phyloP scores from a whole-genome alignment of 2,329 filamentous ascomycete species.

The Fusarium decemcellulare region DNA sequence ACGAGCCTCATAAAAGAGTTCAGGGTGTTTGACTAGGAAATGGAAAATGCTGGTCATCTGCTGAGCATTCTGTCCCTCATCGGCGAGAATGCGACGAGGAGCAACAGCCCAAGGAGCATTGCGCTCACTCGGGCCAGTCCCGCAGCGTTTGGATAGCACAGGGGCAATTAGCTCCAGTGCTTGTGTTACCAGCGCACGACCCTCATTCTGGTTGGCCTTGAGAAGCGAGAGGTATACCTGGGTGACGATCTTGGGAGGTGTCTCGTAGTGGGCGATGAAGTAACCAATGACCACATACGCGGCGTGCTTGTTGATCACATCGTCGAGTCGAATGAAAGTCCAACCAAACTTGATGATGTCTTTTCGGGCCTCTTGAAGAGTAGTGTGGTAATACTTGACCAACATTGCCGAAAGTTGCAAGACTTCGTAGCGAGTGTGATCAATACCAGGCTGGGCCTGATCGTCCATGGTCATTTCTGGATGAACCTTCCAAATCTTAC shows the following conservation, averaged over 20 bases:
- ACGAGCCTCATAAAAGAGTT: constrained; percentile 94
- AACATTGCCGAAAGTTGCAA: constrained; percentile 95
- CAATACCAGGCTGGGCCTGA: constrained; percentile 85
- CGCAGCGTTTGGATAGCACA: constrained; percentile 88
- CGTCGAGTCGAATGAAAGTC: constrained; percentile 98
- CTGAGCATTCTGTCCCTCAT: constrained; percentile 94
- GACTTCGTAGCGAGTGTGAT: constrained; percentile 96
- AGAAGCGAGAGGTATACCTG: constrained; percentile 95
- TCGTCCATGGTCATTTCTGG: constrained; percentile 88
- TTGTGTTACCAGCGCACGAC: constrained; percentile 91
- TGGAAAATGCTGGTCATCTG: constrained; percentile 98
- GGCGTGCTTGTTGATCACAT: constrained; percentile 99
- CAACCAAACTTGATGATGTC: constrained; percentile 99
- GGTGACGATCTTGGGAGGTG: constrained; percentile 93
- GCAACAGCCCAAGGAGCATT: constrained; percentile 91
- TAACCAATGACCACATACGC: constrained; percentile 98
- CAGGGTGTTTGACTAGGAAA: constrained; percentile 92
- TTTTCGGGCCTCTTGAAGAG: constrained; percentile 92
- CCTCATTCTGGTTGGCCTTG: constrained; percentile 95
- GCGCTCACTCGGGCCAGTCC: constrained; percentile 75
- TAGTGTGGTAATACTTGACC: constrained; percentile 92
- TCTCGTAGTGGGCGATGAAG: constrained; percentile 98
- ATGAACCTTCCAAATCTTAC: constrained; percentile 94
- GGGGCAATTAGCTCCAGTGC: constrained; percentile 96
- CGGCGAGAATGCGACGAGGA: constrained; percentile 89